These are phyloP conservation scores for Diospyros lotus DNA, from an alignment of 148 eudicot species.

Conservation along the genomic window DNA sequence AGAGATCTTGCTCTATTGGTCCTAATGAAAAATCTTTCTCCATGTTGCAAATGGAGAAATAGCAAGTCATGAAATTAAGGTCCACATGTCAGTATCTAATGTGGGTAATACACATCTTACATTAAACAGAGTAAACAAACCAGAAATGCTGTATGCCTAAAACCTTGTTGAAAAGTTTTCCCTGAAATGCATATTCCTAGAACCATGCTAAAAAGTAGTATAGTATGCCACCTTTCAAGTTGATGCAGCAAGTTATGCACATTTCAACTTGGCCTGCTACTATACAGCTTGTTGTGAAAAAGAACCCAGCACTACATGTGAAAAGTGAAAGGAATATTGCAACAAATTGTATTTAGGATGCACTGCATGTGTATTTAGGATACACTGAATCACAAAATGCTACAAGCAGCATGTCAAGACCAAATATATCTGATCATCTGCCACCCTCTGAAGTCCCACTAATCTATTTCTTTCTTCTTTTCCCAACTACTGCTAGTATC, in stretches of 20 bases:
- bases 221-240: neutral
- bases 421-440: neutral
- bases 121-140: neutral
- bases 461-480: neutral
- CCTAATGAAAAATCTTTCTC: neutral
- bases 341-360: neutral
- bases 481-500: too few relatives aligned
- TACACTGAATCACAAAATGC: neutral
- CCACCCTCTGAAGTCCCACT: neutral
- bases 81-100: neutral
- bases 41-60: neutral
- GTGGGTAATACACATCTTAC: neutral
- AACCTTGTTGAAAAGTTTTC: neutral
- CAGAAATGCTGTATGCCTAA: neutral
- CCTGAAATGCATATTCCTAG: neutral
- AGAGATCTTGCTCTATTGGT: too few relatives aligned
- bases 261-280: neutral
- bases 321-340: neutral
- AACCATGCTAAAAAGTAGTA: neutral
- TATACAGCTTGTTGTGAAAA: constrained; percentile 1
- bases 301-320: neutral
- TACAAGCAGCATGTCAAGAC: neutral
- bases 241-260: neutral
- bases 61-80: neutral
- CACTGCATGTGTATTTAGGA: too few relatives aligned